A percentile compares a stretch with the other conserved stretches of the same genome.
phyloP scores from a whole-genome alignment of 352 stramenopile genomes.

The Globisporangium mamillatum region DNA sequence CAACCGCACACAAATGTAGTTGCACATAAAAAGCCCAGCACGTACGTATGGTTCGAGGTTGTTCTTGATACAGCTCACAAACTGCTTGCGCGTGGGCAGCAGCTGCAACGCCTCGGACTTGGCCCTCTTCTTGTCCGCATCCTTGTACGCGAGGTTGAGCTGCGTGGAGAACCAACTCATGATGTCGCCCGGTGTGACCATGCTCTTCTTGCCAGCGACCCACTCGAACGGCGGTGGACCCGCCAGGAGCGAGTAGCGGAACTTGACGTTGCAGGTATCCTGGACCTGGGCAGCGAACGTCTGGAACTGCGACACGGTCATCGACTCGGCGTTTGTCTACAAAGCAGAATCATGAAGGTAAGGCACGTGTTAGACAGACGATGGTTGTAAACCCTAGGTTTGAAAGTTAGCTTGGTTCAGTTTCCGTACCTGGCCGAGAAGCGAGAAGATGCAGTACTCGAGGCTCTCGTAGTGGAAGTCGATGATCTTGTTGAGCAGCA shows the following conservation, averaged over 20 bases:
- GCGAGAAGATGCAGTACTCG: conserved; percentile 20
- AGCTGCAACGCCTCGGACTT: not conserved
- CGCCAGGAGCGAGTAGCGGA: conserved; percentile 45
- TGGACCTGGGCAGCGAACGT: conserved; percentile 24
- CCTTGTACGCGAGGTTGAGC: conserved; percentile 20
- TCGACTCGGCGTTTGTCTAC: conserved; percentile 10
- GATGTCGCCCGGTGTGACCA: conserved; percentile 18
- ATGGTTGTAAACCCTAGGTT: too few relatives aligned
- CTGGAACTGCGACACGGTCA: conserved; percentile 17
- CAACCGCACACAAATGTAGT: not conserved
- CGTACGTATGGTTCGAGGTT: conserved; percentile 23
- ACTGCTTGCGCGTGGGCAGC: conserved; percentile 14
- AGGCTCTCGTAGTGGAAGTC: conserved; percentile 36
- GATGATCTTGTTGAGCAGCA: conserved; percentile 21
- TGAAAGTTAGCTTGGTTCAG: not conserved
- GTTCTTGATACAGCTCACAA: conserved; percentile 26
- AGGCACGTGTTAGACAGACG: not conserved
- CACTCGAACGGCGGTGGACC: conserved; percentile 40
- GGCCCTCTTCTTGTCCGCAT: conserved; percentile 8
- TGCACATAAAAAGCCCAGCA: not conserved
- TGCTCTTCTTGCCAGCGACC: conserved; percentile 23
- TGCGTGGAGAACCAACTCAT: conserved; percentile 30
- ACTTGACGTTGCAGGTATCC: conserved; percentile 42
- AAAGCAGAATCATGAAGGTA: not conserved
- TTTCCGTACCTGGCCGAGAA: conserved; percentile 18